A percentile compares a stretch with the other conserved stretches of the same genome.
These are phyloP conservation scores for Backusella tarrabulga DNA, from an alignment of 192 early-diverging fungal species.

Conservation along the genomic window DNA sequence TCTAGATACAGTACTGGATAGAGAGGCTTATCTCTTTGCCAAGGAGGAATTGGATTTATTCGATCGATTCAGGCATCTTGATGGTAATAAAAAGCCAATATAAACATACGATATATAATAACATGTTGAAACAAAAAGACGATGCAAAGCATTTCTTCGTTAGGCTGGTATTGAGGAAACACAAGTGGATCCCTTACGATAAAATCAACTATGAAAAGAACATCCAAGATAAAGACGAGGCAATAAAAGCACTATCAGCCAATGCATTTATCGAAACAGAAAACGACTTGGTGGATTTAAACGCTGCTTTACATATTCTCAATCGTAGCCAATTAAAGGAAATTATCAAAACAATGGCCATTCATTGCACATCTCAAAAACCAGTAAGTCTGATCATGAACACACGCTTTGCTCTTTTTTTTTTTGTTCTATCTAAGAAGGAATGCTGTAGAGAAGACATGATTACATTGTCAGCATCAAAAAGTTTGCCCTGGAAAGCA, in stretches of 20 bases:
- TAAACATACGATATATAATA: no score
- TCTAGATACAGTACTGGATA: constrained; percentile 40
- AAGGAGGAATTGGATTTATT: constrained; percentile 38
- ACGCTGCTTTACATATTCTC: constrained; percentile 27
- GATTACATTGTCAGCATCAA: background rate
- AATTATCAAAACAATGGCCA: background rate
- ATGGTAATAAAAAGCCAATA: constrained; percentile 6
- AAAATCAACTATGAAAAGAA: constrained; percentile 25
- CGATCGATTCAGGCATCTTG: constrained; percentile 32
- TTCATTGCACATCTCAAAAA: background rate
- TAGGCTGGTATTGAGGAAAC: constrained; percentile 39
- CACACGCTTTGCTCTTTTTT: no score
- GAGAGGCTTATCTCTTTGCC: constrained; percentile 39
- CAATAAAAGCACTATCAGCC: background rate
- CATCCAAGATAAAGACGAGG: constrained; percentile 4
- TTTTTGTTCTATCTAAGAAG: background rate
- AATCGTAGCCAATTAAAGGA: constrained; percentile 36
- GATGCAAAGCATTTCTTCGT: constrained; percentile 44
- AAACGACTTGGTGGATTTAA: background rate
- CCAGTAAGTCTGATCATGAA: background rate
- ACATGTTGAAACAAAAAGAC: background rate
- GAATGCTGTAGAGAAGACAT: background rate
- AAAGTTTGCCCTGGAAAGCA: background rate
- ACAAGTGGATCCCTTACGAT: constrained; percentile 33
- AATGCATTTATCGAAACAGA: constrained; percentile 13